These are phyloP conservation scores for Eucalyptus dawsonii DNA, from an alignment of 345 rosid genomes.

Conservation along the genomic window DNA sequence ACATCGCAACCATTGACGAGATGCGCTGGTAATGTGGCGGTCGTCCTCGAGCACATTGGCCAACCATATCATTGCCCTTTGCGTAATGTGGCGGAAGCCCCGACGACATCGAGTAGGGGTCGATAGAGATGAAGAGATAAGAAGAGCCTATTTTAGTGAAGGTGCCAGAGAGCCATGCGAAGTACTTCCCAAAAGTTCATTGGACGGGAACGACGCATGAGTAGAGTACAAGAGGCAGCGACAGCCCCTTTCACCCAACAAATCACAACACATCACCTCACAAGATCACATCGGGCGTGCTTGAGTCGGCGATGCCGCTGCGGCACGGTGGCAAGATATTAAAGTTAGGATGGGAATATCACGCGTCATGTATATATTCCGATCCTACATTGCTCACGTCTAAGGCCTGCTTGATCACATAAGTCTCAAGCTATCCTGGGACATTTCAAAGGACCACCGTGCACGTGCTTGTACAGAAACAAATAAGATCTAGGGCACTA, in stretches of 20 bases:
- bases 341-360: not conserved
- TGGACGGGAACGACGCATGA: not conserved
- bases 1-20: not conserved
- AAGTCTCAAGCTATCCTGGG: not conserved
- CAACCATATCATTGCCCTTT: not conserved
- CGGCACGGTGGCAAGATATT: too few relatives aligned
- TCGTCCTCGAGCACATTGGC: not conserved
- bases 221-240: not conserved
- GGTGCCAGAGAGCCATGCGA: not conserved
- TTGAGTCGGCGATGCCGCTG: fast-evolving
- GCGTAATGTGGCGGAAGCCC: not conserved
- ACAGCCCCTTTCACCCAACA: not conserved
- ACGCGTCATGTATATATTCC: not conserved
- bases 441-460: not conserved
- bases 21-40: not conserved
- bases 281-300: not conserved
- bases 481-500: not conserved
- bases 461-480: not conserved
- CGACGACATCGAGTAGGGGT: not conserved
- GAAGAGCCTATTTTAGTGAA: not conserved
- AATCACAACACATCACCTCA: not conserved
- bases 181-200: not conserved
- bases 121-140: not conserved
- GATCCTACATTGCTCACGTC: not conserved
- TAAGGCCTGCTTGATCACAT: not conserved